These are phyloP conservation scores for Geum urbanum DNA, from an alignment of 306 rosid genomes.

Conservation along the genomic window DNA sequence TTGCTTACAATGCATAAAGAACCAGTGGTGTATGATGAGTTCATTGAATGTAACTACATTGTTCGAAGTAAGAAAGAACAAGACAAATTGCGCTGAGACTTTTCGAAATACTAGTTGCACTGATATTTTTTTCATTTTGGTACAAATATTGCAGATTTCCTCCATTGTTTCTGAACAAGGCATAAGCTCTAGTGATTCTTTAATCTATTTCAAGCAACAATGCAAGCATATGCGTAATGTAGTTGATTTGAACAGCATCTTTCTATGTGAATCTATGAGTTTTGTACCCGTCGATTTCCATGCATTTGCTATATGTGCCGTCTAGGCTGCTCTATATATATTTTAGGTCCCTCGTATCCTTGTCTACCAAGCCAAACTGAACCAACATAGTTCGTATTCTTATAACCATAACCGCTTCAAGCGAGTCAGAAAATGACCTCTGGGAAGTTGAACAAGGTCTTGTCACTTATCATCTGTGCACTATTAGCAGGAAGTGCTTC, in stretches of 20 bases:
- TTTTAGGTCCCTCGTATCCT: background rate
- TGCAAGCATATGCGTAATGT: background rate
- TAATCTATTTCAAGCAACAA: background rate
- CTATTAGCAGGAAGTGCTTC: conserved; percentile 8
- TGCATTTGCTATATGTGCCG: background rate
- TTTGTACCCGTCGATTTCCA: background rate
- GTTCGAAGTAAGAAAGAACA: too few species aligned
- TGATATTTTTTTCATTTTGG: too few species aligned
- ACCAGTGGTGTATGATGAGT: too few species aligned
- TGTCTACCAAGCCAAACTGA: background rate
- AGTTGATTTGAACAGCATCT: background rate
- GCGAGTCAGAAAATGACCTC: background rate
- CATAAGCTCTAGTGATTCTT: too few species aligned
- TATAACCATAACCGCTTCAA: too few species aligned
- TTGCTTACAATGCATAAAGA: too few species aligned
- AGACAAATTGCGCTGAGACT: too few species aligned
- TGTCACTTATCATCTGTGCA: conserved; percentile 16
- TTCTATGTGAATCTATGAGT: background rate
- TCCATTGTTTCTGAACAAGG: too few species aligned
- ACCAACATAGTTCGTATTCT: too few species aligned
- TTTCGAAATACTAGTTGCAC: too few species aligned
- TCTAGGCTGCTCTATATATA: background rate
- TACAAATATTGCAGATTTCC: too few species aligned
- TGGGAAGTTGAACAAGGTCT: background rate
- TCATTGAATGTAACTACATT: too few species aligned